Evolutionary conservation across 106 monocot species (phyloP), one percentile per base, ranked within the genome.

Genomic region (Apostasia shenzhenica): DNA sequence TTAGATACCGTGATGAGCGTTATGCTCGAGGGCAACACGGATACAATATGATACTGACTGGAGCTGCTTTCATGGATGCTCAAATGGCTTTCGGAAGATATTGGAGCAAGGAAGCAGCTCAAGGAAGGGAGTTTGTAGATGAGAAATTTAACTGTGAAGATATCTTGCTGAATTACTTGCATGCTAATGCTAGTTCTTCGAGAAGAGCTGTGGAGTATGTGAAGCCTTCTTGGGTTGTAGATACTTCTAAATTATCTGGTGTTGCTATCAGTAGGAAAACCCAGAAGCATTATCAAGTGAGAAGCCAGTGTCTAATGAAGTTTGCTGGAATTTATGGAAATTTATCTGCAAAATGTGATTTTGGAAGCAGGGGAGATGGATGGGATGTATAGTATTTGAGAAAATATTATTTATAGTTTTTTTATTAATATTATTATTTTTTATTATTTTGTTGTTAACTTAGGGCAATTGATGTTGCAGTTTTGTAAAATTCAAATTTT

Each of bases 41-140:
- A 1, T 95, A 95, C 59, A 95, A 91, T 62, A 91, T 91, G 80
- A 80, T 95, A 70, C 54, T 95, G 10, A 86, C 95, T 0, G 83
- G 88, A 26, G 95, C 91, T 54, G 91, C 91, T 26, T 91, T 95
- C 59, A 71, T 95, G 11, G 95, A 91, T 57, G 70, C 78, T 57
- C 63, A 78, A 38, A 43, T 88, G 40, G 95, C 88, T 7, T 95
- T 91, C 68, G 64, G 66, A 14, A 91, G 74, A 71, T 95, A 95
- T 63, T 88, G 86, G 85, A 86, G 95, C 63, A 47, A 80, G 42
- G 75, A 74, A 45, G 95, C 74, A 13, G 55, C 57, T 6, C 9
- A 58, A 37, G 95, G 91, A 42, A 79, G 95, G 71, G 60, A 76
- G 14, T 67, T 88, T 48, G 91, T 95, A 0, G 80, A 88, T 11